phyloP scores from a whole-genome alignment of 1,284 basidiomycete genomes.

The Tremellales sp. region DNA sequence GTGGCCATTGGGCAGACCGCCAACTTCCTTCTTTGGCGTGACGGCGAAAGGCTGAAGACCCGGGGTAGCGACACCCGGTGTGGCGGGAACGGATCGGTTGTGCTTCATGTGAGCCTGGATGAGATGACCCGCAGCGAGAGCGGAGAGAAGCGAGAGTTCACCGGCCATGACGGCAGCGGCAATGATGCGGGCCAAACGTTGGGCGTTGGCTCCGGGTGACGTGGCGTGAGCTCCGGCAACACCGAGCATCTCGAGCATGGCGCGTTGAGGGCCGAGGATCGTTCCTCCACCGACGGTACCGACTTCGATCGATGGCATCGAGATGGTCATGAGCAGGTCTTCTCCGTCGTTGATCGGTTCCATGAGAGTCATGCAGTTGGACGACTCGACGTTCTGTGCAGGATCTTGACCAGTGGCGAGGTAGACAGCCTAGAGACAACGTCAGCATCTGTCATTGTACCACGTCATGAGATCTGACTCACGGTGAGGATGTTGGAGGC shows the following conservation, averaged over 20 bases:
- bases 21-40: conserved; percentile 27
- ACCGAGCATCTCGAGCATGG: conserved; percentile 90
- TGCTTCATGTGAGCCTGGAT: conserved; percentile 75
- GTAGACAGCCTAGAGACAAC: conserved; percentile 71
- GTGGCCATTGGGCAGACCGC: neutral
- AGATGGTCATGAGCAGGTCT: conserved; percentile 85
- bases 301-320: conserved; percentile 95
- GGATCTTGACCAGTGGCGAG: conserved; percentile 98
- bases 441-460: no score
- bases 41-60: conserved; percentile 21
- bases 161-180: conserved; percentile 91
- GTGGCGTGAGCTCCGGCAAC: conserved; percentile 79
- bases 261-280: conserved; percentile 76
- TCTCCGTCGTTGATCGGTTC: conserved; percentile 83
- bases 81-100: conserved; percentile 44
- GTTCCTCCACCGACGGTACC: conserved; percentile 97
- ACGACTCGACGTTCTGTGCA: conserved; percentile 97
- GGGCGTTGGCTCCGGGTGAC: conserved; percentile 79
- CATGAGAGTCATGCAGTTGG: conserved; percentile 98
- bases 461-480: no score
- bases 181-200: conserved; percentile 79
- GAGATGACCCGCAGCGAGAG: conserved; percentile 85
- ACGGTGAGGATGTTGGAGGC: conserved; percentile 92
- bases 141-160: conserved; percentile 80
- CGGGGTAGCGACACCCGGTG: conserved; percentile 42